Percentiles rank a stretch among this genome's conserved stretches.
phyloP scores from a whole-genome alignment of 192 early-diverging fungal genomes.

The Oehlia diaphana region DNA sequence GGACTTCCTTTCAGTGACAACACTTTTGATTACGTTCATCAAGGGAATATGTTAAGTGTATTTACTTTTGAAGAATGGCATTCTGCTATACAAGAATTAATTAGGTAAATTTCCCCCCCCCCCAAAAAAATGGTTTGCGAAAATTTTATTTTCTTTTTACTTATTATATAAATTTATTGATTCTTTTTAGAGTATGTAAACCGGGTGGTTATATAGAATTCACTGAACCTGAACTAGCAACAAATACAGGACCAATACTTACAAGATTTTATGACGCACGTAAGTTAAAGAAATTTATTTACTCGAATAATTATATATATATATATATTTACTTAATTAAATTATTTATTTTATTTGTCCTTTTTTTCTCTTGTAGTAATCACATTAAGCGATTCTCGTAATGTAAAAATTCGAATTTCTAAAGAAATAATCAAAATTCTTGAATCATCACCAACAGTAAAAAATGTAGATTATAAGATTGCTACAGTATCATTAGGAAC shows the following conservation, averaged over 20 bases:
- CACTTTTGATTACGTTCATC: neutral
- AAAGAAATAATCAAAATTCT: neutral
- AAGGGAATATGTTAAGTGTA: neutral
- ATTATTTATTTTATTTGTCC: no score
- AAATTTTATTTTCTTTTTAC: no score
- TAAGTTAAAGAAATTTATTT: neutral
- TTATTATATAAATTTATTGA: neutral
- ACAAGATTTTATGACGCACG: neutral
- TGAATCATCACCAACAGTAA: neutral
- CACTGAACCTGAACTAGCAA: neutral
- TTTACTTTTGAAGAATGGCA: neutral
- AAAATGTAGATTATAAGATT: neutral
- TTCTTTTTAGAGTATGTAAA: neutral
- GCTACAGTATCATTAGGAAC: neutral
- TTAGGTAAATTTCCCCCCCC: neutral
- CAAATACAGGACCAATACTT: neutral
- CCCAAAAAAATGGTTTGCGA: no score
- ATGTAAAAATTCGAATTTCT: neutral
- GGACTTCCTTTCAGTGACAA: neutral
- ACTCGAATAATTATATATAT: no score
- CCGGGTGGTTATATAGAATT: constrained; percentile 8
- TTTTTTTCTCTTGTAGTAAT: neutral
- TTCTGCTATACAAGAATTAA: neutral
- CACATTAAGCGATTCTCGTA: neutral
- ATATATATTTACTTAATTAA: no score